These are phyloP conservation scores for Aspergillus bertholletiae DNA, from an alignment of 495 filamentous ascomycete species.

Conservation along the genomic window DNA sequence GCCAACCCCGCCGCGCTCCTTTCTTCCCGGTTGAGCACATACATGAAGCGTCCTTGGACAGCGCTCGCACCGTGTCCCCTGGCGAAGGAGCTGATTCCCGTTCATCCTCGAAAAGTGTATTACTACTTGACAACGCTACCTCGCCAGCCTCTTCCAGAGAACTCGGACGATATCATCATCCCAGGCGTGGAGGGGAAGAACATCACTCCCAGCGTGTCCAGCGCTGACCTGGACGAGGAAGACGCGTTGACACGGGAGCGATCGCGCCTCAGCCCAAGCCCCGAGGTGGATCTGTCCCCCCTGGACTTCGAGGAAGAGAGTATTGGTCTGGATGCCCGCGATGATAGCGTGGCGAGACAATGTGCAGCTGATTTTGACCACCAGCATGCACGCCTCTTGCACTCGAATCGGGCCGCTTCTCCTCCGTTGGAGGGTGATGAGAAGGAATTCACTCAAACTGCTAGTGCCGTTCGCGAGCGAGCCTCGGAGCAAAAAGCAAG, in stretches of 20 bases:
- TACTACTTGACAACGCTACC: constrained; percentile 87
- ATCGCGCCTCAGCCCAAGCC: constrained; percentile 76
- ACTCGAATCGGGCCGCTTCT: constrained; percentile 68
- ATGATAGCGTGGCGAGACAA: constrained; percentile 49
- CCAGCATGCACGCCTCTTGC: constrained; percentile 44
- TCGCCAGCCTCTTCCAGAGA: constrained; percentile 78
- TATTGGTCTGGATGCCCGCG: constrained; percentile 42
- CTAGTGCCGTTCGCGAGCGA: constrained; percentile 77
- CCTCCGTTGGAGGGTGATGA: constrained; percentile 94
- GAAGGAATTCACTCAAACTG: constrained; percentile 94
- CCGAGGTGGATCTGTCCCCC: constrained; percentile 87
- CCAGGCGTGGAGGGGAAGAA: constrained; percentile 43
- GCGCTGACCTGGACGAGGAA: constrained; percentile 63
- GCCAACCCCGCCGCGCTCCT: constrained; percentile 94
- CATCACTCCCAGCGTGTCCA: constrained; percentile 85
- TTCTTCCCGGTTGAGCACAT: constrained; percentile 83
- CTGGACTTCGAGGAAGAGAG: constrained; percentile 80
- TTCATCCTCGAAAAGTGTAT: constrained; percentile 92
- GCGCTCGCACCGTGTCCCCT: constrained; percentile 79
- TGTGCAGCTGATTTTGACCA: constrained; percentile 52
- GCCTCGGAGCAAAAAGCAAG: constrained; percentile 53
- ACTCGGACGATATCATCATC: constrained; percentile 50
- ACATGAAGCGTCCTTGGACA: constrained; percentile 86
- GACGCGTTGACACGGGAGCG: constrained; percentile 70
- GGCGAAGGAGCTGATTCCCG: constrained; percentile 85